phyloP scores from a whole-genome alignment of 2,329 filamentous ascomycete species.

The Parascedosporium putredinis region DNA sequence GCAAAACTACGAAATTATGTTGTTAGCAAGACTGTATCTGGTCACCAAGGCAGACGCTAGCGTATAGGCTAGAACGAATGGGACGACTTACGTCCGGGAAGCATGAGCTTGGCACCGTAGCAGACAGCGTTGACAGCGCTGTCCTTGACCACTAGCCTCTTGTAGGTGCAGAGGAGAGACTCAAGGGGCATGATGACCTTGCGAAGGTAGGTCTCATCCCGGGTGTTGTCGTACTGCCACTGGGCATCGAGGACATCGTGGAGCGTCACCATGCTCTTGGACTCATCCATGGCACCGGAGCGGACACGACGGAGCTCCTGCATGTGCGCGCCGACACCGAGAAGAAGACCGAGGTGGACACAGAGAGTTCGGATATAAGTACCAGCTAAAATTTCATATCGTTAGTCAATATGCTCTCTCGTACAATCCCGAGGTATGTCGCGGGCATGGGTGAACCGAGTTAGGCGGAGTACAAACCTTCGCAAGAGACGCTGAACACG shows the following conservation, averaged over 20 bases:
- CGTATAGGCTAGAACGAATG: too few species aligned
- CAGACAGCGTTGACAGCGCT: slow-evolving; percentile 81
- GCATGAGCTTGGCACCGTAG: slow-evolving; percentile 98
- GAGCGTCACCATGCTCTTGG: slow-evolving; percentile 78
- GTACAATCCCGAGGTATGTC: too few species aligned
- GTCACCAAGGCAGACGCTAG: background rate
- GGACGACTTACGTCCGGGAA: slow-evolving; percentile 61
- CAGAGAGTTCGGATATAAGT: slow-evolving; percentile 98
- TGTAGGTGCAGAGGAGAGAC: slow-evolving; percentile 84
- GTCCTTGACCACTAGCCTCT: slow-evolving; percentile 93
- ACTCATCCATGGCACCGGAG: slow-evolving; percentile 90
- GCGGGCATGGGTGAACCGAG: too few species aligned
- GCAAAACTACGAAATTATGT: slow-evolving; percentile 51
- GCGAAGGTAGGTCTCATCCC: slow-evolving; percentile 86
- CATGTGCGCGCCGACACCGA: slow-evolving; percentile 90
- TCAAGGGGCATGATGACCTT: slow-evolving; percentile 87
- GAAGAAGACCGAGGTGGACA: slow-evolving; percentile 71
- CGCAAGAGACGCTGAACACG: slow-evolving; percentile 99
- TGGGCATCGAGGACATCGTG: slow-evolving; percentile 85
- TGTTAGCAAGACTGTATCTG: background rate
- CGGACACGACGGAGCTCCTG: slow-evolving; percentile 92
- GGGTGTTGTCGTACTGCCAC: slow-evolving; percentile 90
- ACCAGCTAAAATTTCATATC: slow-evolving; percentile 44
- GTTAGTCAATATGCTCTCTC: background rate
- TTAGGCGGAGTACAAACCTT: slow-evolving; percentile 36